Evolutionary conservation across 2,329 filamentous ascomycete species (phyloP).

Genomic region (Karstenula rhodostoma): DNA sequence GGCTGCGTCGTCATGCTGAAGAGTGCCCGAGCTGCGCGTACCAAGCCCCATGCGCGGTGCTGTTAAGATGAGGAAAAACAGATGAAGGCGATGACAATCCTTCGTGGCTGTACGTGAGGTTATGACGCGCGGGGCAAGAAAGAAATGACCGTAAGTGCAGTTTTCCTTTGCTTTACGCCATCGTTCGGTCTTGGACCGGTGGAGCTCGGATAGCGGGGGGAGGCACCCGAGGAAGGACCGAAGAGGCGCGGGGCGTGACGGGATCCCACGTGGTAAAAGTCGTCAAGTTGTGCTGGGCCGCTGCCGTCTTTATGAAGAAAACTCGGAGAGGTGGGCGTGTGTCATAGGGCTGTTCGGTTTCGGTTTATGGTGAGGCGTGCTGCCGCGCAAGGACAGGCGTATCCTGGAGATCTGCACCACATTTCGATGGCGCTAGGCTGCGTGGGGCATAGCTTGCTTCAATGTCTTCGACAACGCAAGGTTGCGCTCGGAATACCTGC

Average conservation of each 20-base stretch:
- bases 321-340: background rate
- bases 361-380: constrained; percentile 13
- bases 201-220: constrained; percentile 46
- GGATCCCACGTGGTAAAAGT: background rate
- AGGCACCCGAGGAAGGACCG: constrained; percentile 39
- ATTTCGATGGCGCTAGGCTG: constrained; percentile 6
- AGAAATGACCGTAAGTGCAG: constrained; percentile 10
- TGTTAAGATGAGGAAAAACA: constrained; percentile 9
- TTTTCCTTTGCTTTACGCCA: constrained; percentile 39
- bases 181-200: constrained; percentile 36
- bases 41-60: constrained; percentile 22
- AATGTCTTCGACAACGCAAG: constrained; percentile 1
- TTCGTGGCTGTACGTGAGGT: constrained; percentile 25
- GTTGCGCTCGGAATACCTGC: constrained; percentile 10
- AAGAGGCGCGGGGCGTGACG: constrained; percentile 7
- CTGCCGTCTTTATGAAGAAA: constrained; percentile 5
- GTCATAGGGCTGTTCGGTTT: constrained; percentile 6
- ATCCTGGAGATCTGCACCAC: constrained; percentile 11
- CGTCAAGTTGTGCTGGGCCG: background rate
- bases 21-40: constrained; percentile 32
- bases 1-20: constrained; percentile 42
- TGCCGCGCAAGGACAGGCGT: constrained; percentile 2
- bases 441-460: constrained; percentile 7
- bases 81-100: constrained; percentile 18
- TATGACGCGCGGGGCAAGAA: constrained; percentile 26